Percentiles rank a stretch among this genome's conserved stretches.
These are phyloP conservation scores for Didymella glomerata DNA, from an alignment of 2,329 filamentous ascomycete genomes.

Conservation along the genomic window DNA sequence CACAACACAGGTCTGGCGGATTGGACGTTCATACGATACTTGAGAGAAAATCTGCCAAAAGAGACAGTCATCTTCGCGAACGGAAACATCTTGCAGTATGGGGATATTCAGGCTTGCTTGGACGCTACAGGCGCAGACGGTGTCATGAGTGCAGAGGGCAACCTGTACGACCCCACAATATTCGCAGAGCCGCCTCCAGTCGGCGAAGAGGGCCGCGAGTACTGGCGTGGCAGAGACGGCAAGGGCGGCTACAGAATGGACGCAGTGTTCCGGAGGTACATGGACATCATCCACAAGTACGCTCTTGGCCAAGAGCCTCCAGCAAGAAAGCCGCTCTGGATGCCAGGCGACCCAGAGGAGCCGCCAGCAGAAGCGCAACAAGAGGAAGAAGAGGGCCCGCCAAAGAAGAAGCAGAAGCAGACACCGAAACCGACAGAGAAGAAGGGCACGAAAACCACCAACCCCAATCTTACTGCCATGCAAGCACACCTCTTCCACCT, in stretches of 20 bases:
- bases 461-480: constrained; percentile 78
- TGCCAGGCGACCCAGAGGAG: constrained; percentile 62
- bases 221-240: constrained; percentile 82
- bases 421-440: constrained; percentile 55
- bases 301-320: constrained; percentile 74
- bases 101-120: constrained; percentile 79
- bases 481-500: constrained; percentile 95
- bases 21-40: constrained; percentile 83
- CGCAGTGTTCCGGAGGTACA: constrained; percentile 83
- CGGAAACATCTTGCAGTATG: constrained; percentile 85
- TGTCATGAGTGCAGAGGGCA: constrained; percentile 96
- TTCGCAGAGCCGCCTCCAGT: constrained; percentile 74
- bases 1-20: constrained; percentile 94
- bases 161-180: constrained; percentile 88
- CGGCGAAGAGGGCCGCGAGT: constrained; percentile 75
- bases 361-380: constrained; percentile 30
- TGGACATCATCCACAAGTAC: constrained; percentile 87
- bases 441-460: constrained; percentile 58
- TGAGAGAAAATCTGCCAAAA: constrained; percentile 81
- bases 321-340: constrained; percentile 73
- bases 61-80: constrained; percentile 97
- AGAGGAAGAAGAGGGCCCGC: constrained; percentile 41
- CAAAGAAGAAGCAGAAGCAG: constrained; percentile 49
- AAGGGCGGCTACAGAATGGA: constrained; percentile 89
- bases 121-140: constrained; percentile 86